These are phyloP conservation scores for Tetraselmis striata DNA, from an alignment of 139 green algal species.

Conservation along the genomic window DNA sequence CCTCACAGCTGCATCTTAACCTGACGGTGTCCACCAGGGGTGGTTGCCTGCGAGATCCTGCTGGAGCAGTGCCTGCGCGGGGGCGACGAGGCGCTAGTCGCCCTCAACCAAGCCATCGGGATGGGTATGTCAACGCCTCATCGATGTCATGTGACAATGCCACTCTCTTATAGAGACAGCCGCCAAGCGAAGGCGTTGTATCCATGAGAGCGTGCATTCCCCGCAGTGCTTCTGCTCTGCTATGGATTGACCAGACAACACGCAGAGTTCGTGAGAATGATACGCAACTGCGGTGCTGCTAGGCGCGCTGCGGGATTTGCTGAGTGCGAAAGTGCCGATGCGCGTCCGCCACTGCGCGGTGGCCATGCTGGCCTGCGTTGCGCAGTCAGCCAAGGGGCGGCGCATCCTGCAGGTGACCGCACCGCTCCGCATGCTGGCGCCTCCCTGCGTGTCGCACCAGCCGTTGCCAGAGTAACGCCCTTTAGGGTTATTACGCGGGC, in stretches of 20 bases:
- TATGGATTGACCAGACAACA: too few relatives aligned
- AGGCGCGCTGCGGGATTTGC: not conserved
- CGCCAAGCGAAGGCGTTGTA: not conserved
- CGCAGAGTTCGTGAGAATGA: not conserved
- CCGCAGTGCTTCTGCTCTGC: too few relatives aligned
- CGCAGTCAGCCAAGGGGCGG: not conserved
- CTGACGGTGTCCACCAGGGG: too few relatives aligned
- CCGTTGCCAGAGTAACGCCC: too few relatives aligned
- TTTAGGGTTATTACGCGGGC: too few relatives aligned
- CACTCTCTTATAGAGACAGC: not conserved
- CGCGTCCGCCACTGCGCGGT: not conserved
- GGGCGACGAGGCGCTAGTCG: not conserved
- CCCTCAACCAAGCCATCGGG: not conserved
- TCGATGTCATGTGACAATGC: not conserved
- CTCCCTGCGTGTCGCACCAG: too few relatives aligned
- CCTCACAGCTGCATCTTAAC: too few relatives aligned
- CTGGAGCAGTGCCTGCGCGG: not conserved
- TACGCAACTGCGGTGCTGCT: not conserved
- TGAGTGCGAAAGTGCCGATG: not conserved
- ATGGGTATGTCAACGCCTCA: not conserved
- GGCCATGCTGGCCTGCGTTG: not conserved
- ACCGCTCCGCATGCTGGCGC: too few relatives aligned
- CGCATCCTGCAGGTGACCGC: not conserved
- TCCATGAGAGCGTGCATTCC: too few relatives aligned
- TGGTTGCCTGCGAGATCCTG: not conserved